phyloP scores from a whole-genome alignment of 768 basidiomycete genomes.

The Kondoa subrosea region DNA sequence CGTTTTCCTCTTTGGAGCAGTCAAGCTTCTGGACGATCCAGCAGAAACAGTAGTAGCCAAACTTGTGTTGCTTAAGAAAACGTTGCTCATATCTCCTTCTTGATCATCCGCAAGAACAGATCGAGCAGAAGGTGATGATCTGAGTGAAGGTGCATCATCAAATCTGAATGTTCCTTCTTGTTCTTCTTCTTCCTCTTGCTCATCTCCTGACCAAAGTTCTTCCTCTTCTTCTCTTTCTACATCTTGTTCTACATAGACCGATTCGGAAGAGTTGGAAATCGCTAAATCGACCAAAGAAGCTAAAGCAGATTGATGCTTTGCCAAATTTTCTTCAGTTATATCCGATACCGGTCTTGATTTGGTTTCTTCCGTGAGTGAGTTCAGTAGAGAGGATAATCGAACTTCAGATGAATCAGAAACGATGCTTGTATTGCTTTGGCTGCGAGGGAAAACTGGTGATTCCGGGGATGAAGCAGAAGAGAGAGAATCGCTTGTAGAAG shows the following conservation, averaged over 20 bases:
- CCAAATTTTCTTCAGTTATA: background rate
- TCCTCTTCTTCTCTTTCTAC: background rate
- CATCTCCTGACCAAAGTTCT: background rate
- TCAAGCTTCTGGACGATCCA: background rate
- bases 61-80: background rate
- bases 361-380: background rate
- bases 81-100: background rate
- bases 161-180: background rate
- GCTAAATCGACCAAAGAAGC: background rate
- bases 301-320: background rate
- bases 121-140: background rate
- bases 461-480: background rate
- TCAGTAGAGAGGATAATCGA: background rate
- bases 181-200: background rate
- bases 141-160: background rate
- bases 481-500: background rate
- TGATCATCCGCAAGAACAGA: background rate
- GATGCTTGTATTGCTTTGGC: background rate
- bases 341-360: background rate
- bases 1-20: background rate
- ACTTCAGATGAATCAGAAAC: background rate
- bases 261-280: background rate
- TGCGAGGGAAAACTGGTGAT: background rate
- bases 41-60: background rate
- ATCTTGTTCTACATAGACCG: background rate